Evolutionary conservation across 2,329 filamentous ascomycete species (phyloP).

Genomic region (Atkinsonella texensis): DNA sequence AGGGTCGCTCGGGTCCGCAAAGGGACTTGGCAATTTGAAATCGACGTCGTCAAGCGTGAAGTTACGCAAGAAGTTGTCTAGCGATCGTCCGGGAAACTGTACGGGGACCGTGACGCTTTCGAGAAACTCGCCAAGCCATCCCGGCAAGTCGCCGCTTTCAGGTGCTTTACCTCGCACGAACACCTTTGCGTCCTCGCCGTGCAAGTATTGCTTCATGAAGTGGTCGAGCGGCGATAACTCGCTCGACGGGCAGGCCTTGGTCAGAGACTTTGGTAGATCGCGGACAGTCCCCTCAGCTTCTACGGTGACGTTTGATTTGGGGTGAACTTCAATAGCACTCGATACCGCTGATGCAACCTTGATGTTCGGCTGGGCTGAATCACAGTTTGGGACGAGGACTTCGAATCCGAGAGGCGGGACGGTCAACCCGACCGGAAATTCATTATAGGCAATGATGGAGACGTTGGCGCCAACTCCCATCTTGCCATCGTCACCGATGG

Average conservation of each 20-base stretch:
- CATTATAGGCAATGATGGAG: conserved; percentile 58
- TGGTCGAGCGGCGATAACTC: conserved; percentile 73
- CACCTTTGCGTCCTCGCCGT: conserved; percentile 64
- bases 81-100: conserved; percentile 68
- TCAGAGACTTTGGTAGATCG: conserved; percentile 62
- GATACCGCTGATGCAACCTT: conserved; percentile 67
- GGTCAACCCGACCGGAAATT: conserved; percentile 64
- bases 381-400: conserved; percentile 74
- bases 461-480: conserved; percentile 72
- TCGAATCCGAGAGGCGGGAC: conserved; percentile 76
- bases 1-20: conserved; percentile 62
- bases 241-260: conserved; percentile 60
- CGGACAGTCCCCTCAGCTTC: conserved; percentile 61
- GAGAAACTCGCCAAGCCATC: conserved; percentile 72
- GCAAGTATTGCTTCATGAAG: conserved; percentile 69
- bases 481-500: conserved; percentile 29
- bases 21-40: conserved; percentile 72
- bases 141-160: conserved; percentile 55
- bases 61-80: conserved; percentile 75
- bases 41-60: conserved; percentile 79
- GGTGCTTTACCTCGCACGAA: conserved; percentile 70
- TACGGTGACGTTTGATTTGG: conserved; percentile 54
- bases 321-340: conserved; percentile 51
- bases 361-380: conserved; percentile 58
- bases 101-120: conserved; percentile 73